These are phyloP conservation scores for Aspergillus thermomutatus DNA, from an alignment of 2,329 filamentous ascomycete species.

Conservation along the genomic window DNA sequence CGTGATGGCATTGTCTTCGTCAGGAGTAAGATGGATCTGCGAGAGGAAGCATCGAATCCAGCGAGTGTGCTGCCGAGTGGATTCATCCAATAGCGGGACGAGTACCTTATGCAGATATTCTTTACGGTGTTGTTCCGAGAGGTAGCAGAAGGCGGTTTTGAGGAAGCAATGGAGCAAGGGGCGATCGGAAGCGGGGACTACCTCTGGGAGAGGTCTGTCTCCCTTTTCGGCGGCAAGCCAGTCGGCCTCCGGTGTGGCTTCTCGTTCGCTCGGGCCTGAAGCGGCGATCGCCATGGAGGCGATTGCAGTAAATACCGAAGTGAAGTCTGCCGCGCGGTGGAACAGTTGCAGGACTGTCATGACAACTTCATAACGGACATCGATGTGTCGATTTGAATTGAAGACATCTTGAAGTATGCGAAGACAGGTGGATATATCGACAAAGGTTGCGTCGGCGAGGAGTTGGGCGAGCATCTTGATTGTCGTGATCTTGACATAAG, in stretches of 20 bases:
- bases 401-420: constrained; percentile 10
- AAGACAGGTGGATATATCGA: constrained; percentile 1
- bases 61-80: constrained; percentile 13
- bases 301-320: not conserved
- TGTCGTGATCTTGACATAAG: constrained; percentile 14
- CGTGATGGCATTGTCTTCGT: not conserved
- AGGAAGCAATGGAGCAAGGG: constrained; percentile 12
- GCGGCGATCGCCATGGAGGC: constrained; percentile 4
- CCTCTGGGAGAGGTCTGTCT: constrained; percentile 1
- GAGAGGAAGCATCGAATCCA: constrained; percentile 20
- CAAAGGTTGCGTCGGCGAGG: constrained; percentile 7
- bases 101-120: constrained; percentile 13
- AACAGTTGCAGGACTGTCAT: constrained; percentile 10
- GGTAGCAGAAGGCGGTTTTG: not conserved
- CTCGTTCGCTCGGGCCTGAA: constrained; percentile 12
- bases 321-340: not conserved
- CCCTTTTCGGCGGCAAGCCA: constrained; percentile 12
- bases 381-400: constrained; percentile 6
- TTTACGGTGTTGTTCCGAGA: constrained; percentile 6
- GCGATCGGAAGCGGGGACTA: constrained; percentile 1
- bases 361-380: constrained; percentile 11
- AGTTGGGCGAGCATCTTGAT: constrained; percentile 16
- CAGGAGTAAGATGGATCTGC: not conserved
- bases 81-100: constrained; percentile 16
- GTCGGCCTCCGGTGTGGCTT: constrained; percentile 3